Base-by-base conservation (phyloP, 2,329 filamentous ascomycete genomes). In the Aspergillus ruber region DNA sequence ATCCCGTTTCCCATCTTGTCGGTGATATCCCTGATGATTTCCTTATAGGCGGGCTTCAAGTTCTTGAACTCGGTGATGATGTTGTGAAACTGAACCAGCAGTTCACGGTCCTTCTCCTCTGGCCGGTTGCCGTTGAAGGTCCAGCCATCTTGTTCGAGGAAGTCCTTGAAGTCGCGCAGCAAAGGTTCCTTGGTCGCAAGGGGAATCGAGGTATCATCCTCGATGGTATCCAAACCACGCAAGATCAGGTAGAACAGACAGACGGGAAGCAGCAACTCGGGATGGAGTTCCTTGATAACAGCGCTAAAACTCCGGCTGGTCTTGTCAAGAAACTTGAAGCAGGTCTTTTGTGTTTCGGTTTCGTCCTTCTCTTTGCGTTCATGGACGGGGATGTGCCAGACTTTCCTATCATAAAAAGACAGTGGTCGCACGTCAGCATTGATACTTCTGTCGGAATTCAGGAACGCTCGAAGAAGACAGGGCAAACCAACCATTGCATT, bases 1-100 rank as follows among this genome's bases (percentile, higher is more conserved):
- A 98, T 98, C 57, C 93, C 93, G 63, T 97, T 90, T 54, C 90
- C 91, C 93, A 98, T 98, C 73, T 89, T 87, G 63, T 84, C 76
- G 27, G 90, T 89, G 64, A 97, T 95, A 60, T 97, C 91, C 70
- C 85, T 85, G 71, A 98, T 93, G 64, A 97, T 90, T 6, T 77
- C 80, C 68, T 80, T 81, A 73, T 98, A 97, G 47, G 80, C 81
- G 43, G 83, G 81, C 75, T 96, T 94, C 69, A 95, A 76, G 71
- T 87, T 86, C 75, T 87, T 88, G 70, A 91, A 88, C 76, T 98
- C 91, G 49, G 79, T 75, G 55, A 95, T 80, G 53, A 98, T 84
- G 48, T 85, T 81, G 67, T 95, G 83, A 66, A 98, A 98, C 71
- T 96, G 85, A 53, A 96, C 89, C 49, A 96, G 80, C 55, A 98